Conservation (phyloP, 1,284 basidiomycete genomes). For the Fomitopsis schrenkii region DNA sequence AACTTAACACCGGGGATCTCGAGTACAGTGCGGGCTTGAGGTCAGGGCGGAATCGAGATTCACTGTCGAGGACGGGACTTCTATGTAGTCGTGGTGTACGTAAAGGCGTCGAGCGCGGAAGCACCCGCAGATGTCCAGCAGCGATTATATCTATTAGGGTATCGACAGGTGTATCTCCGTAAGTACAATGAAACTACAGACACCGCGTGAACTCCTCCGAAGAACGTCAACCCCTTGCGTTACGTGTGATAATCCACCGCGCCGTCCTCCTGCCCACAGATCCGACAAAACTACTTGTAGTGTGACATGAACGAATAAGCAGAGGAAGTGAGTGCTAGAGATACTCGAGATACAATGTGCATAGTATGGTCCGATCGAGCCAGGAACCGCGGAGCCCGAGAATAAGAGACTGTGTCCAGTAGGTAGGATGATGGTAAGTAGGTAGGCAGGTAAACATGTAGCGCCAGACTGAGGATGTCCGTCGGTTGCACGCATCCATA, state of each 20-base stretch:
- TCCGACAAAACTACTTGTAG: neutral
- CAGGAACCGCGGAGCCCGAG: neutral
- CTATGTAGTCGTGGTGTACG: neutral
- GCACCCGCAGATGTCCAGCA: neutral
- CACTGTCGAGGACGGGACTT: neutral
- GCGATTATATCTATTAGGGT: slow-evolving; percentile 5
- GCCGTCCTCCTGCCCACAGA: neutral
- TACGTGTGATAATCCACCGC: neutral
- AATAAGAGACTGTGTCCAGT: neutral
- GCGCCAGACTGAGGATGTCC: slow-evolving; percentile 1
- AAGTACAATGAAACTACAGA: slow-evolving; percentile 1
- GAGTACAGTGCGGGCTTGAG: neutral
- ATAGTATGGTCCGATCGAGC: neutral
- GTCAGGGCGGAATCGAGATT: neutral
- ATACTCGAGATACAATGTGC: neutral
- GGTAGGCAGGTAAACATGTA: neutral
- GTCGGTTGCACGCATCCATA: neutral
- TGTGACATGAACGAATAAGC: slow-evolving; percentile 1
- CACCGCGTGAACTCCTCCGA: neutral
- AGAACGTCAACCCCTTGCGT: neutral
- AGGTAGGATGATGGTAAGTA: neutral
- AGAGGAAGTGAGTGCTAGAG: neutral
- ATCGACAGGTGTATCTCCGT: slow-evolving; percentile 1
- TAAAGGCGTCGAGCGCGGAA: neutral
- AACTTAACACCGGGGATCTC: neutral